Evolutionary conservation across 805 yeast species (phyloP).

Genomic region (Kuraishia cidri): DNA sequence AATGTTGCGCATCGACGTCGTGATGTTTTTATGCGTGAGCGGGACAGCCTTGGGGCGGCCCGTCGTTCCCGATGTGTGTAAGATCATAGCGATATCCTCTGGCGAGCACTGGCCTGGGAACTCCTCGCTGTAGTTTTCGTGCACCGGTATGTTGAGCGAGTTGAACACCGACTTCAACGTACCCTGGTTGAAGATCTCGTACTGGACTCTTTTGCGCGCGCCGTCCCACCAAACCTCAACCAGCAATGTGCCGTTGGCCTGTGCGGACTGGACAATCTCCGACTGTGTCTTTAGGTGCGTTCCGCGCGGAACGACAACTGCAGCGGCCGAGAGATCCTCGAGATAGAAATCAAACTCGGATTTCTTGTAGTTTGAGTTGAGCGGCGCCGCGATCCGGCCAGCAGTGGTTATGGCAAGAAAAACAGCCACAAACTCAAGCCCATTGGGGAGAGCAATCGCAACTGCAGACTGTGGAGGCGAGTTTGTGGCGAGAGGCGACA

Average conservation of each 20-base stretch:
- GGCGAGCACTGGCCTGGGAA: slow-evolving; percentile 36
- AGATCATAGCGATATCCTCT: slow-evolving; percentile 50
- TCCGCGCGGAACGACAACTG: slow-evolving; percentile 50
- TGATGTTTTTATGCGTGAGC: slow-evolving; percentile 53
- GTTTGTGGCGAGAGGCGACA: slow-evolving; percentile 28
- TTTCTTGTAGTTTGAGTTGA: slow-evolving; percentile 55
- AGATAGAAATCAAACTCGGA: slow-evolving; percentile 58
- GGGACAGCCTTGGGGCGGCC: slow-evolving; percentile 76
- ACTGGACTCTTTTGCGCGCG: slow-evolving; percentile 31
- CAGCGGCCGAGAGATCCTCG: slow-evolving; percentile 47
- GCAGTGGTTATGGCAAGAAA: slow-evolving; percentile 51
- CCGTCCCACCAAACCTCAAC: slow-evolving; percentile 43
- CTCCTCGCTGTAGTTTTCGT: slow-evolving; percentile 14
- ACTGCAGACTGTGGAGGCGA: slow-evolving; percentile 32
- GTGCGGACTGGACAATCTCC: slow-evolving; percentile 43
- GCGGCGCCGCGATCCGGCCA: slow-evolving; percentile 57
- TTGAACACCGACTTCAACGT: slow-evolving; percentile 5
- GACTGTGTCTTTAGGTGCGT: slow-evolving; percentile 20
- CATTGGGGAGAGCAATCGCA: slow-evolving; percentile 55
- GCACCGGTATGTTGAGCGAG: slow-evolving; percentile 18
- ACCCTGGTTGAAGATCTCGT: slow-evolving; percentile 12
- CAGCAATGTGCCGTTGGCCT: slow-evolving; percentile 33
- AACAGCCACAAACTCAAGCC: slow-evolving; percentile 45
- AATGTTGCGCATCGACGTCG: slow-evolving; percentile 51
- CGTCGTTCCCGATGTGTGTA: slow-evolving; percentile 73